Evolutionary conservation across 2,329 filamentous ascomycete genomes (phyloP), one percentile per base, ranked within the genome.

Genomic region (Xylariaceae sp.): DNA sequence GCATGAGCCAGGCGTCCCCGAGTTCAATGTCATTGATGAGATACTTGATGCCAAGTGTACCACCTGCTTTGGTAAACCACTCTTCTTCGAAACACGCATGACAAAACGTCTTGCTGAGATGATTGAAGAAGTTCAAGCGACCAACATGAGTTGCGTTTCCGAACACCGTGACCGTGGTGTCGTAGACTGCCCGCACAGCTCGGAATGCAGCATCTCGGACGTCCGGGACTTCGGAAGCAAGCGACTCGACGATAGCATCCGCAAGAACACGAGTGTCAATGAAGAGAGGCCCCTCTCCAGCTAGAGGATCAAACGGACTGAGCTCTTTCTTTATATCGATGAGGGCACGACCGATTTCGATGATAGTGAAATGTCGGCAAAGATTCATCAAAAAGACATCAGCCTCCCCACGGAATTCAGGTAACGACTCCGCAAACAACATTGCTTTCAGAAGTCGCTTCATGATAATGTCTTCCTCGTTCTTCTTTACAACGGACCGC

Each of bases 41-140:
- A 58, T 95, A 87, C 69, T 90, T 88, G 68, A 99, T 97, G 57
- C 95, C 95, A 17, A 93, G 77, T 56, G 89, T 92, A 45, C 94
- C 94, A 53, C 93, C 94, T 44, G 92, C 89, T 75, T 99, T 99
- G 55, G 92, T 92, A 71, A 96, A 99, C 94, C 95, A 99, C 69
- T 99, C 94, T 72, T 99, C 93, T 68, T 94, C 92, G 68, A 97
- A 92, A 73, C 94, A 99, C 65, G 90, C 92, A 72, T 99, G 94
- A 67, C 90, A 94, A 72, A 97, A 96, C 0, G 87, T 87, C 61
- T 86, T 88, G 45, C 88, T 88, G 4, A 99, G 80, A 68, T 93
- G 87, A 60, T 82, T 82, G 75, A 99, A 99, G 74, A 99, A 90
- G 0, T 88, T 85, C 7, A 99, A 80, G 58, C 86, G 86, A 39